Evolutionary conservation across 108 stramenopile species (phyloP), one percentile per base, ranked within the genome.

Genomic region (Chaetoceros tenuissimus): DNA sequence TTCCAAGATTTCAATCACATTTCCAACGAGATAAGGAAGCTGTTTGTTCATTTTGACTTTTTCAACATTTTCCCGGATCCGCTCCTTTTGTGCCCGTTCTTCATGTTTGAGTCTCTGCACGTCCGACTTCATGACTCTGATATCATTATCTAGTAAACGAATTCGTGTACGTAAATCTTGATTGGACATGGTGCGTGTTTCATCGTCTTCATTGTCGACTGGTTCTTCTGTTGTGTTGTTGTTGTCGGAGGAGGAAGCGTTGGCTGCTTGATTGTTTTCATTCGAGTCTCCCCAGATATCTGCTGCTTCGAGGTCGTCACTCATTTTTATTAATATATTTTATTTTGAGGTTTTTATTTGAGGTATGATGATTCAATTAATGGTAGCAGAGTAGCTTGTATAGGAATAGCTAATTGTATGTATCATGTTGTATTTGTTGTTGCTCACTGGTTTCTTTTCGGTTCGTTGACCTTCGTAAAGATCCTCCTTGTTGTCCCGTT

Each of bases 31-130:
- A 66, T 95, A 99, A 1, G 99, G 99, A 54, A 99, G 66, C 76
- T 98, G 96, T 76, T 97, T 98, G 87, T 99, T 99, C 48, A 99
- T 62, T 67, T 98, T 98, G 68, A 99, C 90, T 72, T 98, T 98
- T 62, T 99, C 99, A 60, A 87, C 84, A 74, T 98, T 98, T 53
- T 99, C 99, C 26, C 92, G 91, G 65, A 97, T 97, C n/a, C 90
- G 82, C 47, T 96, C 94, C 8, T 80, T 77, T 70, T 96, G 94
- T 31, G 67, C 81, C 23, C 84, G 70, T 55, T 79, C 79, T 57
- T 99, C 97, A 66, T 98, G 96, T 28, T 84, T 80, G 58, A 98
- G 95, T 19, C 96, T 82, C 52, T 96, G 89, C 26, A 96, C 84
- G 63, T 99, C 97, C 19, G 85, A 86, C 19, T 88, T 83, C 95